Evolutionary conservation across 2,329 filamentous ascomycete species (phyloP).

Genomic region (Stagonosporopsis chrysanthemi): DNA sequence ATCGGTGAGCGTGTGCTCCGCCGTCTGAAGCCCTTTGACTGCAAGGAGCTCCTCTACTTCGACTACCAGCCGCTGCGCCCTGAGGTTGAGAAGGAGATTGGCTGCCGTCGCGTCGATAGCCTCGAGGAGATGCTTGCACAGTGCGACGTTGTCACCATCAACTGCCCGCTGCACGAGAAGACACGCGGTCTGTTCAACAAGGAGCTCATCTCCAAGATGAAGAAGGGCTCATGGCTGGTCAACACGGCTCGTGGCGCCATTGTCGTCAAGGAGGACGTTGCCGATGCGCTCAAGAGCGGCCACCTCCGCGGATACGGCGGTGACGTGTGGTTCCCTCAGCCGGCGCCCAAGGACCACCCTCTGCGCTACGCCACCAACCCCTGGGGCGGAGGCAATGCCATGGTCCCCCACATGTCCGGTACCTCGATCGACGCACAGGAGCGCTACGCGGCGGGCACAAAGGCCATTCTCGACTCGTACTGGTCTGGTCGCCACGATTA

Average conservation of each 20-base stretch:
- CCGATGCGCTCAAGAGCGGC: constrained; percentile 87
- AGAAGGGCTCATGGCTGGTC: constrained; percentile 95
- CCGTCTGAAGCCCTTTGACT: constrained; percentile 96
- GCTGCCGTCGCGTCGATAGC: constrained; percentile 83
- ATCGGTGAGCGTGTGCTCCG: constrained; percentile 98
- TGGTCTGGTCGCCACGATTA: constrained; percentile 89
- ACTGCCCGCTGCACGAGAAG: constrained; percentile 99
- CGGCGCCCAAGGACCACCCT: constrained; percentile 89
- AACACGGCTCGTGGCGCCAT: constrained; percentile 99
- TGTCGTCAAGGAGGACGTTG: constrained; percentile 98
- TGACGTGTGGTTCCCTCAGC: constrained; percentile 97
- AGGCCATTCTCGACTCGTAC: constrained; percentile 91
- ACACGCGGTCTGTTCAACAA: constrained; percentile 97
- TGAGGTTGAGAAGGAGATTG: constrained; percentile 94
- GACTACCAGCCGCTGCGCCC: constrained; percentile 94
- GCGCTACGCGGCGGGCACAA: constrained; percentile 81
- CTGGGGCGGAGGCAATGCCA: constrained; percentile 97
- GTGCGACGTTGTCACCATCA: constrained; percentile 98
- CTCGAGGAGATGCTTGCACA: constrained; percentile 94
- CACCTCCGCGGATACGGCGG: constrained; percentile 89
- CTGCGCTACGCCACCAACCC: constrained; percentile 93
- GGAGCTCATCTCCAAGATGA: constrained; percentile 98
- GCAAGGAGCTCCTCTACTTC: constrained; percentile 99
- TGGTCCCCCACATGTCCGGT: constrained; percentile 98
- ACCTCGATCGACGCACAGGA: constrained; percentile 97